phyloP scores from a whole-genome alignment of 2,329 filamentous ascomycete species.

The Diplodia intermedia region DNA sequence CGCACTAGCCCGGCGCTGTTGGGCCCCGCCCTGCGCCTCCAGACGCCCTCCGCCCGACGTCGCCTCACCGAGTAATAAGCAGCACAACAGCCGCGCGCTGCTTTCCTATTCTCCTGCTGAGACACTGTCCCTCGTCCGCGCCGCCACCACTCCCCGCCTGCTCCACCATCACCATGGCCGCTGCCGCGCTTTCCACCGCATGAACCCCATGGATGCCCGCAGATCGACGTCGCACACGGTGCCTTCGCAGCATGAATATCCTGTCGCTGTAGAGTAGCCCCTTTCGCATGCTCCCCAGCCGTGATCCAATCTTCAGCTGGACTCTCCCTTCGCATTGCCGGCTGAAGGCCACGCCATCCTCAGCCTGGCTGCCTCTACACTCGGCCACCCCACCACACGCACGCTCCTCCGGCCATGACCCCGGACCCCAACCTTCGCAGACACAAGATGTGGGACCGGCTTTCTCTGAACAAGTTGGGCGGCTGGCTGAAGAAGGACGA shows the following conservation, averaged over 20 bases:
- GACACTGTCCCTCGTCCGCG: conserved; percentile 7
- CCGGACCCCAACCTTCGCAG: conserved; percentile 12
- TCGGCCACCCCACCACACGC: neutral
- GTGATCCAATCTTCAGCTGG: conserved; percentile 24
- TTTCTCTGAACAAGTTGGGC: conserved; percentile 50
- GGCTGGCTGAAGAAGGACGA: conserved; percentile 52
- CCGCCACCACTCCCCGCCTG: neutral
- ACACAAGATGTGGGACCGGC: conserved; percentile 46
- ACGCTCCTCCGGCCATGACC: conserved; percentile 11
- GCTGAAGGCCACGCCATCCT: conserved; percentile 15
- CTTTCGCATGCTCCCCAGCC: conserved; percentile 14
- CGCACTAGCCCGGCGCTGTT: conserved; percentile 11
- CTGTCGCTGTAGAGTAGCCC: conserved; percentile 24
- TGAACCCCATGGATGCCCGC: conserved; percentile 26
- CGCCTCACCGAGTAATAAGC: conserved; percentile 20
- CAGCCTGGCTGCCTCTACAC: neutral
- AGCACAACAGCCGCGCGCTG: conserved; percentile 1
- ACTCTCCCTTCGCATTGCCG: conserved; percentile 19
- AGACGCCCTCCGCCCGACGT: conserved; percentile 1
- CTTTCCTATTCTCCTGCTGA: neutral
- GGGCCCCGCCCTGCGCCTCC: conserved; percentile 7
- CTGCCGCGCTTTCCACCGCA: conserved; percentile 8
- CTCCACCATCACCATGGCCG: neutral
- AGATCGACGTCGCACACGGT: conserved; percentile 19
- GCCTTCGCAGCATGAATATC: conserved; percentile 21